Conservation (phyloP, 345 rosid genomes). For the Rhodomyrtus tomentosa region DNA sequence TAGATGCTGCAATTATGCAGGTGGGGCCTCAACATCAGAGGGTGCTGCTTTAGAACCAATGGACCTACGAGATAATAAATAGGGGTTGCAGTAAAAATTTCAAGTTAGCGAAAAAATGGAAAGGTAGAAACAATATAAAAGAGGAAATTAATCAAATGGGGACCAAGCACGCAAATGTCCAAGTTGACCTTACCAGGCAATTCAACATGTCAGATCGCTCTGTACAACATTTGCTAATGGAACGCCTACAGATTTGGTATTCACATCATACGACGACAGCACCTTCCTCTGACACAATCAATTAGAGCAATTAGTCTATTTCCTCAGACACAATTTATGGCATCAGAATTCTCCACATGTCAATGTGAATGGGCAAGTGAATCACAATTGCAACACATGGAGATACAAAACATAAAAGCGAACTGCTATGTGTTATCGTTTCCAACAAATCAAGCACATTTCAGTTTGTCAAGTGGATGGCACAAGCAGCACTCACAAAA, state of each 20-base stretch:
- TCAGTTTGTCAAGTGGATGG: background rate
- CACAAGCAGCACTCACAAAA: background rate
- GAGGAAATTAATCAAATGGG: background rate
- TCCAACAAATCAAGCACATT: background rate
- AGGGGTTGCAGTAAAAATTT: background rate
- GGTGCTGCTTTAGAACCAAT: background rate
- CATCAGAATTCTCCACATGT: background rate
- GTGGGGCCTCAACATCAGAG: background rate
- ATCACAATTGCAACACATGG: background rate
- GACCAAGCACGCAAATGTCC: background rate
- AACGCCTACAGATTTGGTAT: background rate
- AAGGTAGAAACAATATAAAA: background rate
- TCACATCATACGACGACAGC: constrained; percentile 4
- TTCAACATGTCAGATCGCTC: constrained; percentile 2
- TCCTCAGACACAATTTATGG: background rate
- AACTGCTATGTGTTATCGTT: background rate
- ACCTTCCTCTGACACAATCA: constrained; percentile 4
- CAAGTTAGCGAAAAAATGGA: background rate
- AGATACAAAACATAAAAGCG: background rate
- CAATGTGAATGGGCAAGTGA: background rate
- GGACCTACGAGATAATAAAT: background rate
- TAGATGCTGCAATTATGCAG: background rate
- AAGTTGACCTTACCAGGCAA: background rate
- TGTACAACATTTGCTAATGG: background rate
- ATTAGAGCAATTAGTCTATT: background rate